A percentile compares a stretch with the other conserved stretches of the same genome.
Conservation (phyloP, 2,329 filamentous ascomycete genomes). For the Colletotrichum somersetense region DNA sequence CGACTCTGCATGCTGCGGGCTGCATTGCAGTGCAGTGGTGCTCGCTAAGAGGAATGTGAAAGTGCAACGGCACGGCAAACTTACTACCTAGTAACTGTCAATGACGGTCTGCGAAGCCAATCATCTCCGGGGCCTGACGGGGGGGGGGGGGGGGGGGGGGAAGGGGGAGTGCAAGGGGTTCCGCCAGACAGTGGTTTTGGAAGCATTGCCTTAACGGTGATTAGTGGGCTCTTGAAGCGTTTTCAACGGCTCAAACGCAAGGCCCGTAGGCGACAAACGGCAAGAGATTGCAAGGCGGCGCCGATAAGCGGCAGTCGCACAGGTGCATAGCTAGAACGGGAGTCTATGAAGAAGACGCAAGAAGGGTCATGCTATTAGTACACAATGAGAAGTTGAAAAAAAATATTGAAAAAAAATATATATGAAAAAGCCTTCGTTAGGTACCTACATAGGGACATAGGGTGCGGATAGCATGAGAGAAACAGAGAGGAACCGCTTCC, state of each 20-base stretch:
- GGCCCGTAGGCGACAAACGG: not conserved
- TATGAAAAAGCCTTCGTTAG: not conserved
- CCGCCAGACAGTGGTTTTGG: conserved; percentile 6
- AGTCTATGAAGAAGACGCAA: not conserved
- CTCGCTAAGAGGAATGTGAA: not conserved
- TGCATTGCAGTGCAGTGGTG: not conserved
- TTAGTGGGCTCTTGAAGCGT: not conserved
- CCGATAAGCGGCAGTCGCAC: not conserved
- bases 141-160: not conserved
- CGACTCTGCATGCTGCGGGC: conserved; percentile 9
- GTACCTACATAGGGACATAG: too few relatives aligned
- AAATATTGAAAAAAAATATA: too few relatives aligned
- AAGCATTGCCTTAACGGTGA: not conserved
- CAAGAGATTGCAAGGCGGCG: conserved; percentile 9
- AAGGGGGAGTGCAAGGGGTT: not conserved
- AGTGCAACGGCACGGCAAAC: not conserved
- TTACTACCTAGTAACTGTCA: not conserved
- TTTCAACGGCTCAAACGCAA: not conserved
- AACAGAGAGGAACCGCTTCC: conserved; percentile 25
- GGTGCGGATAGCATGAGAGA: not conserved
- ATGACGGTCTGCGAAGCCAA: conserved; percentile 7
- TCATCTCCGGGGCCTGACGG: conserved; percentile 5
- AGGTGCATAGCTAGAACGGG: not conserved
- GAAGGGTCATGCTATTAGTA: not conserved
- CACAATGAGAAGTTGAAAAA: too few relatives aligned